Base-by-base conservation (phyloP, 2,329 filamentous ascomycete genomes). In the Akanthomyces uredinophilus region DNA sequence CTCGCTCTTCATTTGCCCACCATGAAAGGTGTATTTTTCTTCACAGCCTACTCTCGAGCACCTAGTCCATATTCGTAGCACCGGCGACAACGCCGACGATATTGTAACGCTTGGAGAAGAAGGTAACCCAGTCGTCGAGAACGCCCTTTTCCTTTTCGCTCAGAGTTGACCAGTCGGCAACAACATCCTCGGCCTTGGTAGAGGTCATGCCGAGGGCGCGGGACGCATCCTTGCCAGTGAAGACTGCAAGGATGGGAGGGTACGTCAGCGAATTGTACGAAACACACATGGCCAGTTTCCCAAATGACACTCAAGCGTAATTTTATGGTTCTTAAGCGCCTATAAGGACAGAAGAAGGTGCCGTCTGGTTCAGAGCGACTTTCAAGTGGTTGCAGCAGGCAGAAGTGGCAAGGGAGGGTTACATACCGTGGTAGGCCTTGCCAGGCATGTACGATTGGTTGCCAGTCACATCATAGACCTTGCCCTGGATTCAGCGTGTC, bases 101-200 rank as follows among this genome's bases (percentile, higher is more conserved):
- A 70, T 96, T 98, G 79, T 99, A 99, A 63, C 95, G 84, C 80
- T 98, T 99, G 68, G 89, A 91, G 77, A 99, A 99, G 78, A 96
- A 99, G 2, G 90, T 96, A 66, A 89, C 86, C 95, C 95, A 99
- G 74, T 99, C 95, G 60, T 94, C 84, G 64, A 99, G 78, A 3
- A 90, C 88, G 29, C 85, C 86, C 79, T 95, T 91, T 74, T 97
- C 88, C 76, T 95, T 92, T 24, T 96, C 92, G 16, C 82, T 81
- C 57, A 99, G 80, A 70, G 92, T 90, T 63, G 88, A 81, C 90
- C 91, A 98, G 56, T 97, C 89, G 2, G 95, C 79, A 37, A 79
- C 79, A 66, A 91, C 94, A 68, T 98, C 93, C 70, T 95, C 91
- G 5, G 83, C 75, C 74, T 96, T 96, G 55, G 93, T 87, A 8